phyloP scores from a whole-genome alignment of 805 yeast species.

The Candida montana region DNA sequence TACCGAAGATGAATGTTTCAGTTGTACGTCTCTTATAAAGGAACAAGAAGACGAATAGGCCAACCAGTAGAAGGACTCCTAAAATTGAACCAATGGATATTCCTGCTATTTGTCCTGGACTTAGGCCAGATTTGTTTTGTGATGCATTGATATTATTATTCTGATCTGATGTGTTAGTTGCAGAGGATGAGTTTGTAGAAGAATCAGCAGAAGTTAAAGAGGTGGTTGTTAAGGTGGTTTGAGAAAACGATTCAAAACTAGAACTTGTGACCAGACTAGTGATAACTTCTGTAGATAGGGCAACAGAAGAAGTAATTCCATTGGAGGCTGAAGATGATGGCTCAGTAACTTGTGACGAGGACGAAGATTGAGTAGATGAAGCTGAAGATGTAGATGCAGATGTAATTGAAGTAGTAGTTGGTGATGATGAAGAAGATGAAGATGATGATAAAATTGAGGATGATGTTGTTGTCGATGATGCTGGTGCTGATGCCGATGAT shows the following conservation, averaged over 20 bases:
- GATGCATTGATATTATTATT: no score
- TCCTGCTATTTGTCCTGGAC: background rate
- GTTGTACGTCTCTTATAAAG: background rate
- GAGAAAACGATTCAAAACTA: no score
- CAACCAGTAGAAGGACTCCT: background rate
- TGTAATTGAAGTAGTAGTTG: constrained; percentile 5
- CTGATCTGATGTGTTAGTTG: background rate
- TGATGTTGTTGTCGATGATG: no score
- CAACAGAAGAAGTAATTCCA: constrained; percentile 5
- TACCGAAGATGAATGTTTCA: no score
- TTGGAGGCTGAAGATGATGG: constrained; percentile 5
- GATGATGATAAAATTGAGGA: constrained; percentile 4
- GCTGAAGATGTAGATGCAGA: background rate
- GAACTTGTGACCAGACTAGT: constrained; percentile 9
- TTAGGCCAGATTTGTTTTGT: no score
- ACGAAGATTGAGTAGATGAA: no score
- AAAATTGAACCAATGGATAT: background rate
- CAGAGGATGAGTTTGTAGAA: background rate
- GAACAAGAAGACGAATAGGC: background rate
- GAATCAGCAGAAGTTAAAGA: no score
- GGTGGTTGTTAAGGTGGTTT: no score
- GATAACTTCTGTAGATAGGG: constrained; percentile 9
- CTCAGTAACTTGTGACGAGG: no score
- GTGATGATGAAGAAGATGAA: constrained; percentile 12
- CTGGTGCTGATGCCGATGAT: no score